These are phyloP conservation scores for Botrytis hyacinthi DNA, from an alignment of 2,329 filamentous ascomycete genomes.

Conservation along the genomic window DNA sequence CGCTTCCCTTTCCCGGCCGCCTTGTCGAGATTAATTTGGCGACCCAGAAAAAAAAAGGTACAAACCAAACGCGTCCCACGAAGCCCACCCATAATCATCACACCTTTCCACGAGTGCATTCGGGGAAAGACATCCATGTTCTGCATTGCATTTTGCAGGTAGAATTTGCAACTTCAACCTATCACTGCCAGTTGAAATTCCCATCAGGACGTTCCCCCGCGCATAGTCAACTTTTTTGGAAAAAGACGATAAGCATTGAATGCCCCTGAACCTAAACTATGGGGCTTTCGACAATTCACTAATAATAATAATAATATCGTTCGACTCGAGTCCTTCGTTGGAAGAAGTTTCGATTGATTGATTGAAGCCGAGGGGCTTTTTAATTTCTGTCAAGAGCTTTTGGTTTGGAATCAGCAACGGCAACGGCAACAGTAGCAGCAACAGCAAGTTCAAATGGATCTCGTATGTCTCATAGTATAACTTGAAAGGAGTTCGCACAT, in stretches of 20 bases:
- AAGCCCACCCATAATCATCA: neutral
- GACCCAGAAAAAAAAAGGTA: constrained; percentile 12
- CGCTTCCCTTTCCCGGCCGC: constrained; percentile 4
- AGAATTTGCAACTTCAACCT: neutral
- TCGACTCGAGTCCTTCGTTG: neutral
- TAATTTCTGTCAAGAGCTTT: neutral
- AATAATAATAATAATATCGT: neutral
- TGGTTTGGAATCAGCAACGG: neutral
- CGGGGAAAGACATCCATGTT: constrained; percentile 13
- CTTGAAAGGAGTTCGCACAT: neutral
- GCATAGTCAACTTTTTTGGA: neutral
- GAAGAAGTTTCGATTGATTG: neutral
- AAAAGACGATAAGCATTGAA: neutral
- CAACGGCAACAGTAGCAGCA: neutral
- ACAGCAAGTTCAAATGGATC: constrained; percentile 1
- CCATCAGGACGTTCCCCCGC: neutral
- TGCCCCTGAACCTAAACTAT: constrained; percentile 12
- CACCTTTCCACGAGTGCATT: constrained; percentile 13
- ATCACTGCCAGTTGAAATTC: constrained; percentile 5
- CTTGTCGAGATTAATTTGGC: constrained; percentile 19
- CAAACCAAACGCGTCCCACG: constrained; percentile 7
- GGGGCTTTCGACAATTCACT: constrained; percentile 3
- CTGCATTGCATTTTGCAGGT: constrained; percentile 18
- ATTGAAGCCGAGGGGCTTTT: neutral
- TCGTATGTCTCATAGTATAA: neutral